These are phyloP conservation scores for Aspergillus viridinutans DNA, from an alignment of 2,329 filamentous ascomycete genomes.

Conservation along the genomic window DNA sequence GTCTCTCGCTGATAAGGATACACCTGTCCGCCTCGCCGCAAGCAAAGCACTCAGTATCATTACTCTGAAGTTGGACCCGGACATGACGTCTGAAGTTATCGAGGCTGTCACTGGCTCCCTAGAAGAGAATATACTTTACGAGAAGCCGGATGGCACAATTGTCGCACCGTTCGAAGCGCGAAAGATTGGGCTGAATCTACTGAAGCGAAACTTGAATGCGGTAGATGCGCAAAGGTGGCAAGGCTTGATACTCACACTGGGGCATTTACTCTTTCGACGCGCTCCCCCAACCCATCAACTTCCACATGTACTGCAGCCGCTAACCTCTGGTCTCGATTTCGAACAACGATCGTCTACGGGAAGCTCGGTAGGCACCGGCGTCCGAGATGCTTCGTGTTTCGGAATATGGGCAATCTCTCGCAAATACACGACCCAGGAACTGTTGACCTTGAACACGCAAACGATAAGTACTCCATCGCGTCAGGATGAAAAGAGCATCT, in stretches of 20 bases:
- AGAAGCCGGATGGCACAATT: conserved; percentile 42
- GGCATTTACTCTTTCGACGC: conserved; percentile 79
- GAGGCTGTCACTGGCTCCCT: conserved; percentile 73
- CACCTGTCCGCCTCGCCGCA: conserved; percentile 81
- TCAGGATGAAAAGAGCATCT: conserved; percentile 42
- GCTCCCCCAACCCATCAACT: conserved; percentile 70
- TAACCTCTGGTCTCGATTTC: conserved; percentile 77
- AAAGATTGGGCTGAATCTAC: conserved; percentile 33
- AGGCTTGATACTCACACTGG: conserved; percentile 80
- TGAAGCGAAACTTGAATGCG: conserved; percentile 59
- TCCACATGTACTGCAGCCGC: conserved; percentile 67
- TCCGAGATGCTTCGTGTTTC: conserved; percentile 92
- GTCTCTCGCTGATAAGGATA: conserved; percentile 78
- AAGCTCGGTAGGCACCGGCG: conserved; percentile 80
- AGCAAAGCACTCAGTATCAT: conserved; percentile 91
- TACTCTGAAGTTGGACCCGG: conserved; percentile 70
- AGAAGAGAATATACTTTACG: conserved; percentile 58
- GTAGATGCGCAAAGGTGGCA: conserved; percentile 88
- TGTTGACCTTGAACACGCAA: conserved; percentile 56
- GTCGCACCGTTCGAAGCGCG: conserved; percentile 33
- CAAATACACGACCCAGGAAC: conserved; percentile 75
- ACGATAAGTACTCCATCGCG: conserved; percentile 26
- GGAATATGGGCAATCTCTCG: conserved; percentile 90
- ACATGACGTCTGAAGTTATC: conserved; percentile 82
- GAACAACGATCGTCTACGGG: conserved; percentile 84